Conservation (phyloP, 176 grass and related monocot genomes). For the Elaeis guineensis region DNA sequence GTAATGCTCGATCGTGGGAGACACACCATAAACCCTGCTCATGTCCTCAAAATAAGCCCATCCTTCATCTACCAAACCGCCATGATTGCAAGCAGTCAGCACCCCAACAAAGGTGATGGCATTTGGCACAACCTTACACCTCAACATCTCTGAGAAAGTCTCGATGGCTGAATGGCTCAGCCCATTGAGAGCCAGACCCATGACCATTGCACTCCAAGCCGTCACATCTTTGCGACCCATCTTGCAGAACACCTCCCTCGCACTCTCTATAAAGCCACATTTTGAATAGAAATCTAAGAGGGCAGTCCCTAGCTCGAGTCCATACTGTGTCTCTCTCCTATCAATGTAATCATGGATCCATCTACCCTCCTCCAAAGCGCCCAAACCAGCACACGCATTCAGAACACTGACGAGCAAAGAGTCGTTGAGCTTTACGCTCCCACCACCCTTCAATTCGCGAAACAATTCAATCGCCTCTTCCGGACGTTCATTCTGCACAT, state of each 20-base stretch:
- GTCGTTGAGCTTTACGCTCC: neutral
- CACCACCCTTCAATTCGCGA: neutral
- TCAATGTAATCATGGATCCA: conserved; percentile 2
- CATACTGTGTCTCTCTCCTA: neutral
- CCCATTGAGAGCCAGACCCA: conserved; percentile 8
- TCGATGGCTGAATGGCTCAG: neutral
- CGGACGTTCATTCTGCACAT: conserved; percentile 5
- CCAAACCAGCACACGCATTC: conserved; percentile 5
- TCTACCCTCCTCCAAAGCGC: conserved; percentile 7
- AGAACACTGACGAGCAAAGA: conserved; percentile 4
- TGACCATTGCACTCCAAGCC: conserved; percentile 15
- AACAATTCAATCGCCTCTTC: conserved; percentile 14
- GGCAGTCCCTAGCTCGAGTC: conserved; percentile 9
- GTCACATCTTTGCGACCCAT: conserved; percentile 4
- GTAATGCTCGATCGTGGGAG: conserved; percentile 6
- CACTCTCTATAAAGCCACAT: conserved; percentile 8
- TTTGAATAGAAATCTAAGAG: conserved; percentile 12
- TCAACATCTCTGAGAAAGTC: neutral
- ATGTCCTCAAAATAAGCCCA: conserved; percentile 3
- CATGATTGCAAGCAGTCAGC: conserved; percentile 3
- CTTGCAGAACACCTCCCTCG: conserved; percentile 7
- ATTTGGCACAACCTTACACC: neutral
- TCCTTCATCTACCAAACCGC: conserved; percentile 13
- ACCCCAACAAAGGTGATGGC: conserved; percentile 9
- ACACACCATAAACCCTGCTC: neutral